Evolutionary conservation across 108 stramenopile genomes (phyloP).

Genomic region (Nitzschia sp.): DNA sequence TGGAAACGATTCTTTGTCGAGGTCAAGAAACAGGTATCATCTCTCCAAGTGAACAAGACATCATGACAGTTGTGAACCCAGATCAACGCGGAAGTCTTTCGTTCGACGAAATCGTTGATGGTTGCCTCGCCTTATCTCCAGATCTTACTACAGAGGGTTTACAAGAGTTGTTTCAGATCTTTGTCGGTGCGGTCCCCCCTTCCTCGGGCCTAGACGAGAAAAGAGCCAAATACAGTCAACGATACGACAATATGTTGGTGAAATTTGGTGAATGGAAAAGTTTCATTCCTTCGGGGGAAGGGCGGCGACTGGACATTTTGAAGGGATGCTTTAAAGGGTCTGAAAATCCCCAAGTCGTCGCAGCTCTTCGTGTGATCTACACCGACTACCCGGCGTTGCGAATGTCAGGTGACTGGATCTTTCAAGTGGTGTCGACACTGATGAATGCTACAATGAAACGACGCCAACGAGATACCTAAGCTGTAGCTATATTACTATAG

Average conservation of each 20-base stretch:
- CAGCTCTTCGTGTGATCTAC: constrained; percentile 79
- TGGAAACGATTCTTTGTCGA: neutral
- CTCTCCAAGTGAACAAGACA: neutral
- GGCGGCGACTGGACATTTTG: constrained; percentile 65
- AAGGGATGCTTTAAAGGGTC: constrained; percentile 83
- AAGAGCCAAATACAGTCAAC: constrained; percentile 44
- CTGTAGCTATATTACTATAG: too few relatives aligned
- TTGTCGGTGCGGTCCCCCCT: neutral
- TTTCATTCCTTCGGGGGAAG: constrained; percentile 42
- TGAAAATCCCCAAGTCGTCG: constrained; percentile 63
- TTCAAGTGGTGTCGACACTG: constrained; percentile 61
- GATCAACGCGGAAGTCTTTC: constrained; percentile 25
- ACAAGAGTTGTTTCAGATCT: constrained; percentile 3
- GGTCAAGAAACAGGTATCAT: neutral
- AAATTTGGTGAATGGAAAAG: constrained; percentile 73
- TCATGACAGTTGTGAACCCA: neutral
- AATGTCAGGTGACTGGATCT: constrained; percentile 80
- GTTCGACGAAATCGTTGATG: constrained; percentile 38
- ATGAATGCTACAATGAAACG: constrained; percentile 32
- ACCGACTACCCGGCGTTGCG: constrained; percentile 72
- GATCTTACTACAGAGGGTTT: neutral
- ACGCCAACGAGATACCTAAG: neutral
- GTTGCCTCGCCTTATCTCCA: neutral
- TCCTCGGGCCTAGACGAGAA: constrained; percentile 9
- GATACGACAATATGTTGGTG: constrained; percentile 73